Evolutionary conservation across 2,329 filamentous ascomycete species (phyloP).

Genomic region (Sphaerulina vaccinii): DNA sequence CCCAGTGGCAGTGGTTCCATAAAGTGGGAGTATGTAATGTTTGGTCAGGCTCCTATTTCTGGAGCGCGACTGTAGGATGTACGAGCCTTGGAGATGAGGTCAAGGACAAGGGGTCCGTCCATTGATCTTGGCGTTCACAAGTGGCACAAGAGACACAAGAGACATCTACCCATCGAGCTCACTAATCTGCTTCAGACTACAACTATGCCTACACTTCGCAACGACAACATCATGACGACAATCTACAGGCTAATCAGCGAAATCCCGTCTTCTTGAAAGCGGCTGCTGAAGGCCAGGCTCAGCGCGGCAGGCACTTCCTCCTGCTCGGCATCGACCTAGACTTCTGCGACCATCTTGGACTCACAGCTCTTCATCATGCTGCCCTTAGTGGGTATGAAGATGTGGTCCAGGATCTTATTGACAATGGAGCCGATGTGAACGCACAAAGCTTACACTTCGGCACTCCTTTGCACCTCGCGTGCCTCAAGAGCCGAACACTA

Average conservation of each 20-base stretch:
- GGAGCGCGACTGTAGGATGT: too few relatives aligned
- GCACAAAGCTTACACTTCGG: not conserved
- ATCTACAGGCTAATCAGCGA: not conserved
- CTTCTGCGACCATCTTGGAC: not conserved
- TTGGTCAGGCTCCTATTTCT: too few relatives aligned
- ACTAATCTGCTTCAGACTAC: not conserved
- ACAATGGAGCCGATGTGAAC: constrained; percentile 5
- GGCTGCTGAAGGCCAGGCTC: not conserved
- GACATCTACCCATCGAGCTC: too few relatives aligned
- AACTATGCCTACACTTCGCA: not conserved
- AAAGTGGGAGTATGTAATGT: too few relatives aligned
- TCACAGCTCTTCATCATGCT: constrained; percentile 9
- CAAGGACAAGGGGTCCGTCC: too few relatives aligned
- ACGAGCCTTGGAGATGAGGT: too few relatives aligned
- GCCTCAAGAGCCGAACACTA: not conserved
- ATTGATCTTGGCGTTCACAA: too few relatives aligned
- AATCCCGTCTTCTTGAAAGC: not conserved
- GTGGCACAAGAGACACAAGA: too few relatives aligned
- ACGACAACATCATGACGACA: not conserved
- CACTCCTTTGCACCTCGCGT: constrained; percentile 7
- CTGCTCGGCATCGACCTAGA: constrained; percentile 4
- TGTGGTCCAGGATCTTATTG: not conserved
- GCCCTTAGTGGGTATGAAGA: constrained; percentile 7
- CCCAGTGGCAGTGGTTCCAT: not conserved
- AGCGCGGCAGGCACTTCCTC: constrained; percentile 3